These are phyloP conservation scores for Fusarium praegraminearum DNA, from an alignment of 2,329 filamentous ascomycete species.

Conservation along the genomic window DNA sequence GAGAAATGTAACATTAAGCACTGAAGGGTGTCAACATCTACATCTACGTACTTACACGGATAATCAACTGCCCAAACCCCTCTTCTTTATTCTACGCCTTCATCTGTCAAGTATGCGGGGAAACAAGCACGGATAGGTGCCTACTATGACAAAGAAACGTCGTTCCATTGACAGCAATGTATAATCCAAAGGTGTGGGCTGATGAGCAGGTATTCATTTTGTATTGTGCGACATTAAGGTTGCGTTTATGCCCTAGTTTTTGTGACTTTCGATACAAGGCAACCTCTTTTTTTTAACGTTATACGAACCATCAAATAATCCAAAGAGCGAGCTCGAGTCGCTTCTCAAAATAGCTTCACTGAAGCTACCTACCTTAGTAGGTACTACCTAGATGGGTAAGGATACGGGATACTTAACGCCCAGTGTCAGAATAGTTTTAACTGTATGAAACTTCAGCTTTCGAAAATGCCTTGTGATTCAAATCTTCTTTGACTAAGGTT, in stretches of 20 bases:
- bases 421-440: too few relatives aligned
- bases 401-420: background rate
- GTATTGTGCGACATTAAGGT: too few relatives aligned
- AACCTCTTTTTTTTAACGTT: too few relatives aligned
- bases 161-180: background rate
- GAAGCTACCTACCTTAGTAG: background rate
- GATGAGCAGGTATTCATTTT: too few relatives aligned
- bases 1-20: slow-evolving; percentile 37
- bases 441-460: background rate
- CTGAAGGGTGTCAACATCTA: background rate
- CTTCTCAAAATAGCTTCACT: slow-evolving; percentile 19
- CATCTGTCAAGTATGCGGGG: slow-evolving; percentile 9
- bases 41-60: background rate
- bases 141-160: slow-evolving; percentile 6
- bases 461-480: background rate
- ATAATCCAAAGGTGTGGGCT: too few relatives aligned
- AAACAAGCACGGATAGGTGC: slow-evolving; percentile 1
- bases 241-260: too few relatives aligned
- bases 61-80: background rate
- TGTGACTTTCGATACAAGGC: too few relatives aligned
- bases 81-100: slow-evolving; percentile 1
- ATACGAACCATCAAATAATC: too few relatives aligned
- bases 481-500: background rate
- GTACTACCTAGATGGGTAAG: background rate
- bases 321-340: background rate